phyloP scores from a whole-genome alignment of 192 early-diverging fungal species.

The Thoreauomyces humboldtii region DNA sequence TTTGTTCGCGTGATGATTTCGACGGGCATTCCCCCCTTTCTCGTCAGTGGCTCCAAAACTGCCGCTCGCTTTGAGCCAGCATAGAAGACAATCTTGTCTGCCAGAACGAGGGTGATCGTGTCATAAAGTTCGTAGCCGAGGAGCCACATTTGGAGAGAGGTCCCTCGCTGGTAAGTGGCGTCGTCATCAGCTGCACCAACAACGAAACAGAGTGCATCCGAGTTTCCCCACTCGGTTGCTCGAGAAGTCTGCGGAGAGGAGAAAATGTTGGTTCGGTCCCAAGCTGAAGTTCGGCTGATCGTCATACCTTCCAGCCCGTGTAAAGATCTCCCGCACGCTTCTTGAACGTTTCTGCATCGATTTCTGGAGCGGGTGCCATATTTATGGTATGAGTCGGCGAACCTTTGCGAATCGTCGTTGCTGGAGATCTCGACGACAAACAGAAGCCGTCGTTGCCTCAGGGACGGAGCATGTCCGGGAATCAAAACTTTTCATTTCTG shows the following conservation, averaged over 20 bases:
- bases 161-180: constrained; percentile 70
- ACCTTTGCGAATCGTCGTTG: too few species aligned
- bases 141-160: constrained; percentile 78
- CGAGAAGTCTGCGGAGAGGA: constrained; percentile 4
- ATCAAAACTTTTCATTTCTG: too few species aligned
- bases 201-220: constrained; percentile 61
- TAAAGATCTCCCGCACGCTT: too few species aligned
- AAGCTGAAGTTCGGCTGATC: not conserved
- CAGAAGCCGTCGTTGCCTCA: too few species aligned
- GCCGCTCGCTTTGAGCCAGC: constrained; percentile 74
- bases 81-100: constrained; percentile 72
- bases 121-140: constrained; percentile 90
- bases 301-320: too few species aligned
- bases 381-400: too few species aligned
- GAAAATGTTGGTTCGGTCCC: not conserved
- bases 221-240: constrained; percentile 33
- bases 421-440: too few species aligned
- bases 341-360: not conserved
- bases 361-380: not conserved
- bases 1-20: constrained; percentile 78
- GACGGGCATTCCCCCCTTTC: constrained; percentile 53
- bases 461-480: too few species aligned
- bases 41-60: constrained; percentile 38
- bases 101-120: constrained; percentile 75
- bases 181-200: constrained; percentile 68